A percentile compares a stretch with the other conserved stretches of the same genome.
These are phyloP conservation scores for Zygoascus biomembranicola DNA, from an alignment of 805 yeast species.

Conservation along the genomic window DNA sequence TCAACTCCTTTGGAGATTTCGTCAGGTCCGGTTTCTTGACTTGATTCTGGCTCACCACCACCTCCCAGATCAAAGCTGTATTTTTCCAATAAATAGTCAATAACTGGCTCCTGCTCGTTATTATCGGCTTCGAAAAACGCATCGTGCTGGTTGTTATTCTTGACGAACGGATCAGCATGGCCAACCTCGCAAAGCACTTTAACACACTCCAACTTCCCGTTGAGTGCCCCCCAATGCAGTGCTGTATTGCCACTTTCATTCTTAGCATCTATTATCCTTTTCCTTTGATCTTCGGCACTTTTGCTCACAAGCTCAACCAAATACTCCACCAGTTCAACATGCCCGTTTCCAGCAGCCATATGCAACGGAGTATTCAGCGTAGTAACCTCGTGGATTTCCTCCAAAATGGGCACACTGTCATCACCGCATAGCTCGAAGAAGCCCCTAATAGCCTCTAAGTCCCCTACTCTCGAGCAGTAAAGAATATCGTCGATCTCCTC, in stretches of 20 bases:
- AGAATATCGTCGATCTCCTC: conserved; percentile 80
- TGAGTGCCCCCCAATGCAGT: conserved; percentile 91
- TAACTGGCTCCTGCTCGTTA: conserved; percentile 66
- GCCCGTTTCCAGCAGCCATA: conserved; percentile 96
- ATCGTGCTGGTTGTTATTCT: conserved; percentile 73
- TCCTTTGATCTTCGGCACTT: conserved; percentile 34
- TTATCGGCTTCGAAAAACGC: conserved; percentile 83
- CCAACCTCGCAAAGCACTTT: conserved; percentile 62
- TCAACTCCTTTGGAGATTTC: too few relatives aligned
- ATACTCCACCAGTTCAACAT: conserved; percentile 55
- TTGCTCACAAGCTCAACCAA: conserved; percentile 24
- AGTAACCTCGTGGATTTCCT: conserved; percentile 54
- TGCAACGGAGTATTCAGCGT: conserved; percentile 75
- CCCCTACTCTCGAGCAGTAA: conserved; percentile 83
- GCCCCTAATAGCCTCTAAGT: conserved; percentile 62
- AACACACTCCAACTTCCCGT: conserved; percentile 72
- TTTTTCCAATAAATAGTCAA: conserved; percentile 64
- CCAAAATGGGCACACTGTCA: conserved; percentile 30
- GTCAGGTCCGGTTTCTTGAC: background rate
- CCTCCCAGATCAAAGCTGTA: conserved; percentile 62
- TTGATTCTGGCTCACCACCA: conserved; percentile 18
- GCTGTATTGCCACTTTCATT: conserved; percentile 91
- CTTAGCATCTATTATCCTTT: conserved; percentile 26
- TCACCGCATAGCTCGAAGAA: conserved; percentile 44
- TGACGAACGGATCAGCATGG: conserved; percentile 70